Evolutionary conservation across 2,329 filamentous ascomycete genomes (phyloP).

Genomic region (Elsinoe australis): DNA sequence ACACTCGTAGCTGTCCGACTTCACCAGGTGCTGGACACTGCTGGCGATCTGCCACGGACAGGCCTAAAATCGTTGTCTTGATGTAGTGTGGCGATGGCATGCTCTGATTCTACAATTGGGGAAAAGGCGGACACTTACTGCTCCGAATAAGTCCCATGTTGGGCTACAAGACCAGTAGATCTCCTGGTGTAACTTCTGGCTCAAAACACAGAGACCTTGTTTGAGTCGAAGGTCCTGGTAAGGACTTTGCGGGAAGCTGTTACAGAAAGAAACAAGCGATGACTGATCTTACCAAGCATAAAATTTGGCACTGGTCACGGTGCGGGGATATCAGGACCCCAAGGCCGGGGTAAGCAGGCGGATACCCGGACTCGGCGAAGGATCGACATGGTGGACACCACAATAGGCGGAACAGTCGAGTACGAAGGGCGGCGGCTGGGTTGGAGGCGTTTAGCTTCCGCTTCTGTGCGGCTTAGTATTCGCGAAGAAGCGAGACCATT

Average conservation of each 20-base stretch:
- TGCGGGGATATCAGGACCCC: not conserved
- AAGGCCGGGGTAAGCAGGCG: not conserved
- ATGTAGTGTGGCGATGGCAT: not conserved
- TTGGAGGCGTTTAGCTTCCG: not conserved
- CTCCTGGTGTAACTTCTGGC: too few relatives aligned
- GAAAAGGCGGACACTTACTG: not conserved
- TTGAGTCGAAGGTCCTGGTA: too few relatives aligned
- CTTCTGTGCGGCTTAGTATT: not conserved
- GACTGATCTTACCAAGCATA: slow-evolving; percentile 2
- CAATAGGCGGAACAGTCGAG: too few relatives aligned
- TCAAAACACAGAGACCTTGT: not conserved
- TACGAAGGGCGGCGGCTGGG: too few relatives aligned
- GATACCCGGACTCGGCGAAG: not conserved
- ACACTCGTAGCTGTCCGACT: too few relatives aligned
- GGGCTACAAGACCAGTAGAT: not conserved
- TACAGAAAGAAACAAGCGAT: slow-evolving; percentile 1
- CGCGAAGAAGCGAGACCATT: not conserved
- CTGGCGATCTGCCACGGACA: too few relatives aligned
- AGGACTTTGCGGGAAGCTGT: too few relatives aligned
- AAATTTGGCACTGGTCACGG: not conserved
- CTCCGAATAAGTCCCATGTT: slow-evolving; percentile 6
- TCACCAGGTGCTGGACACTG: not conserved
- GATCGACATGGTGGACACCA: not conserved
- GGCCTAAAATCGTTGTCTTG: too few relatives aligned
- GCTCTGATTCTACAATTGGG: not conserved